Evolutionary conservation across 106 monocot genomes (phyloP), one percentile per base, ranked within the genome.

Genomic region (Acorus calamus): DNA sequence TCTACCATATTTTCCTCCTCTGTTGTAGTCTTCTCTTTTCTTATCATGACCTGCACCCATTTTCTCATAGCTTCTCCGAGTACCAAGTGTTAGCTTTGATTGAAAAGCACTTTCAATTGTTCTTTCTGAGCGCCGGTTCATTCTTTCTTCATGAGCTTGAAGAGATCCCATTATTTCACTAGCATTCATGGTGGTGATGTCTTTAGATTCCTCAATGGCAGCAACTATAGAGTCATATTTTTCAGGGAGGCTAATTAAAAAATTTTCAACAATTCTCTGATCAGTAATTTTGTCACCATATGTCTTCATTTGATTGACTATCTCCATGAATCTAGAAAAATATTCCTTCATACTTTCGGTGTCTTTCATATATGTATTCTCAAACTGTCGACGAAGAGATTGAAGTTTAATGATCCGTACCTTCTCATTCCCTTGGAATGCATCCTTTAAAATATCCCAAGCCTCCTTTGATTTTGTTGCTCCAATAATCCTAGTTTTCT

Each of bases 141-240:
- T 44, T 54, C 65, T 42, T 65, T 52, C 11, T 54, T 65, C 65
- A 65, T 65, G 53, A 10, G 53, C 52, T 44, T 53, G 13, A 52
- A 65, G 44, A 44, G 52, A 65, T 5, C 53, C 9, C 52, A 52
- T 50, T 28, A 64, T 10, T 41, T 64, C 64, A 64, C 41, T 14
- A 6, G 52, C 2, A 46, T 7, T 8, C 8, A 46, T 46, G 3
- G 44, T 46, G 8, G 2, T 11, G 3, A 61, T 44, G 52, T 64
- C 64, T 10, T 64, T 64, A 7, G 64, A 51, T 47, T 64, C 64
- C 52, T 64, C 50, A 14, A 64, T 64, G 6, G 51, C 12, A 11
- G 28, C 49, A 64, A 51, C 64, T 3, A 50, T 10, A 64, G 50
- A 51, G 7, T 64, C 64, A 52, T 51, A 64, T 52, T 64, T 64